phyloP scores from a whole-genome alignment of 83 land plant species.

The Picea abies region DNA sequence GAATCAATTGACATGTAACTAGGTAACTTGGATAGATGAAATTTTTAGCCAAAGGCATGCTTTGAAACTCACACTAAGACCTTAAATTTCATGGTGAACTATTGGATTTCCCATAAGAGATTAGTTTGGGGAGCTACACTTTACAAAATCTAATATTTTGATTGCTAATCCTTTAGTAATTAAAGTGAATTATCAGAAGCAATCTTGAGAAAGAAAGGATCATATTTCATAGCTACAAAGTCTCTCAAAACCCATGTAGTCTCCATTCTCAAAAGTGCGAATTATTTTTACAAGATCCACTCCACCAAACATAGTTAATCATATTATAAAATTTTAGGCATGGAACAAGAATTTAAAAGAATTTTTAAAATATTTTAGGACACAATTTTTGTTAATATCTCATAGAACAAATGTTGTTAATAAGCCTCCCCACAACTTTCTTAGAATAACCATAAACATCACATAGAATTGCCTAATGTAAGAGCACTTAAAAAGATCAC shows the following conservation, averaged over 20 bases:
- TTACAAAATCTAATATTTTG: too few relatives aligned
- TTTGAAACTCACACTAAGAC: too few relatives aligned
- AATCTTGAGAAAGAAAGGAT: not conserved
- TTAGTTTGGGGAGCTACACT: too few relatives aligned
- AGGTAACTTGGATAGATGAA: too few relatives aligned
- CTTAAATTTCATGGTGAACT: too few relatives aligned
- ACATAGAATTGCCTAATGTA: conserved; percentile 26
- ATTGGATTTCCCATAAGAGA: too few relatives aligned
- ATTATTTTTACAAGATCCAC: conserved; percentile 32
- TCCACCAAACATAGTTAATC: conserved; percentile 28
- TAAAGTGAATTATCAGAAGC: not conserved
- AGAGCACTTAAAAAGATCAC: conserved; percentile 58
- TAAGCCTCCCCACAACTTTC: not conserved
- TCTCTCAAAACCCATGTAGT: conserved; percentile 51
- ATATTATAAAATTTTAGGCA: not conserved
- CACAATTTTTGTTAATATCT: not conserved
- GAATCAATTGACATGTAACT: too few relatives aligned
- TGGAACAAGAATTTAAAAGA: not conserved
- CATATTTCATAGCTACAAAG: conserved; percentile 29
- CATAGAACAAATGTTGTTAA: not conserved
- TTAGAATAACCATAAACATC: not conserved
- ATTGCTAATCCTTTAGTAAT: too few relatives aligned
- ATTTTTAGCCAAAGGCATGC: too few relatives aligned
- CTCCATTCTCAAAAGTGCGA: conserved; percentile 20
- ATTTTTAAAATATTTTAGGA: too few relatives aligned